These are phyloP conservation scores for Alternaria triticina DNA, from an alignment of 2,329 filamentous ascomycete genomes.

Conservation along the genomic window DNA sequence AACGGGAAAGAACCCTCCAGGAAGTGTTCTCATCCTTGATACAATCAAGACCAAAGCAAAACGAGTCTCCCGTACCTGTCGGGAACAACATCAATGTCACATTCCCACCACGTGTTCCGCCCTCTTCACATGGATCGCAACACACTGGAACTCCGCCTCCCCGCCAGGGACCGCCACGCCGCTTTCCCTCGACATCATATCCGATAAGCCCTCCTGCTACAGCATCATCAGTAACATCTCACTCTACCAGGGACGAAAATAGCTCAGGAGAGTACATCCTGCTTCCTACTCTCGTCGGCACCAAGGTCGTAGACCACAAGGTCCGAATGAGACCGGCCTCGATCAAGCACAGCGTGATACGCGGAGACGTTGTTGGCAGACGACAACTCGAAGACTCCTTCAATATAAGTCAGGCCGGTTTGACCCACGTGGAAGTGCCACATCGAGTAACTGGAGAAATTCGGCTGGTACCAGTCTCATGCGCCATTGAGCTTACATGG, in stretches of 20 bases:
- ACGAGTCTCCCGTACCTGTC: background rate
- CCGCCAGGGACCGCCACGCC: background rate
- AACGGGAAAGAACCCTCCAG: background rate
- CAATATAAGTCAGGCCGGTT: background rate
- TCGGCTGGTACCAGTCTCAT: background rate
- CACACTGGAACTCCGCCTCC: background rate
- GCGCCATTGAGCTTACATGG: constrained; percentile 1
- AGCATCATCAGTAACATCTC: background rate
- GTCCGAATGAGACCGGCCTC: background rate
- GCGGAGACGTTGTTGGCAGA: background rate
- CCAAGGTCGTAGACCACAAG: background rate
- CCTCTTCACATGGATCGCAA: background rate
- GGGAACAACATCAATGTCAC: background rate
- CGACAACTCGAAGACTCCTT: background rate
- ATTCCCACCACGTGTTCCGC: background rate
- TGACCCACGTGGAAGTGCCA: background rate
- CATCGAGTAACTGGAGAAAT: background rate
- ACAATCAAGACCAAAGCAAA: background rate
- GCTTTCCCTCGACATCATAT: background rate
- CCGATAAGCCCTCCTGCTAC: background rate
- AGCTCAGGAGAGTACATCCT: background rate
- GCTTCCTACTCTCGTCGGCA: background rate
- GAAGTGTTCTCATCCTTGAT: background rate
- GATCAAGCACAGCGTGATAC: constrained; percentile 9
- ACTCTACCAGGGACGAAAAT: background rate